These are phyloP conservation scores for Umbelopsis sp. DNA, from an alignment of 192 early-diverging fungal species.

Conservation along the genomic window DNA sequence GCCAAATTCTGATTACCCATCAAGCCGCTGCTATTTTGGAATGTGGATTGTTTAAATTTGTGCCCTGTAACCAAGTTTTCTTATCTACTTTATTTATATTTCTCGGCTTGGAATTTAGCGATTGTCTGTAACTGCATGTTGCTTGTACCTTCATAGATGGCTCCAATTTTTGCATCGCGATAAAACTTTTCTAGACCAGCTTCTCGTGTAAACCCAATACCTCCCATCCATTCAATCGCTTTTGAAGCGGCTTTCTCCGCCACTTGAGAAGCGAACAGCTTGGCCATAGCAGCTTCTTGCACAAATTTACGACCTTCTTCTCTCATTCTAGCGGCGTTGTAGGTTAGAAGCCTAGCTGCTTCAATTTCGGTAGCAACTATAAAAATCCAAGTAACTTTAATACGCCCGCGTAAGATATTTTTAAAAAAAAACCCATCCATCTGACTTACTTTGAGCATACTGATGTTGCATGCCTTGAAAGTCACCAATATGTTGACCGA, in stretches of 20 bases:
- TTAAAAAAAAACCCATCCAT: too few relatives aligned
- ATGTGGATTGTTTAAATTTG: neutral
- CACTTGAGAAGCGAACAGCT: constrained; percentile 92
- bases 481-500: constrained; percentile 75
- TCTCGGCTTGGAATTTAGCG: constrained; percentile 47
- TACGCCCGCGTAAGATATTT: too few relatives aligned
- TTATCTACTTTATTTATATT: constrained; percentile 33
- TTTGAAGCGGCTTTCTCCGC: constrained; percentile 83
- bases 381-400: neutral
- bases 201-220: constrained; percentile 93
- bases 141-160: constrained; percentile 92
- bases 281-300: constrained; percentile 97
- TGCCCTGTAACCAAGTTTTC: neutral
- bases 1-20: constrained; percentile 37
- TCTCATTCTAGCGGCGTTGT: constrained; percentile 95
- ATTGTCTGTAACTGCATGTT: constrained; percentile 98
- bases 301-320: constrained; percentile 90
- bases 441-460: constrained; percentile 48
- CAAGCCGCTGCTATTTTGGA: neutral
- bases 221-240: constrained; percentile 96
- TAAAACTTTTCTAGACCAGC: constrained; percentile 87
- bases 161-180: constrained; percentile 95
- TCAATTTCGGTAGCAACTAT: constrained; percentile 88
- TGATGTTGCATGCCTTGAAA: constrained; percentile 78
- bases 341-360: constrained; percentile 91